Conservation (phyloP, 495 filamentous ascomycete genomes). For the Hyaloscypha finlandica region DNA sequence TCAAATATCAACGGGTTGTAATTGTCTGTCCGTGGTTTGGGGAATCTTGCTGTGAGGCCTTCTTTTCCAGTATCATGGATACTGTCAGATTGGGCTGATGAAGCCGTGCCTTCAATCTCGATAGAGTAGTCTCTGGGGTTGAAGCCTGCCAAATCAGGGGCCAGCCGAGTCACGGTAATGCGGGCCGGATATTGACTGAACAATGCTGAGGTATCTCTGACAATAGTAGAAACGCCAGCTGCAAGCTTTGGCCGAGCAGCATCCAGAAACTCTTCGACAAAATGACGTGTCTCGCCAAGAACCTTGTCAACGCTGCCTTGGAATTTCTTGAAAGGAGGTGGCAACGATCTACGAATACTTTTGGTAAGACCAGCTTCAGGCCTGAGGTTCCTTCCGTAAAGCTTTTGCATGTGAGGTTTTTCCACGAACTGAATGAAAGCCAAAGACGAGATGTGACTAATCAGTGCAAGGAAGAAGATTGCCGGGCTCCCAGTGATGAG, state of each 20-base stretch:
- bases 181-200: conserved; percentile 91
- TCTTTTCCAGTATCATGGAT: conserved; percentile 40
- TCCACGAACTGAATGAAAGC: conserved; percentile 93
- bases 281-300: conserved; percentile 78
- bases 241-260: conserved; percentile 85
- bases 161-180: conserved; percentile 79
- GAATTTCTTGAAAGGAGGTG: conserved; percentile 69
- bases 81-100: conserved; percentile 46
- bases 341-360: conserved; percentile 85
- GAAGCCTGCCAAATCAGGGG: conserved; percentile 80
- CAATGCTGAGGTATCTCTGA: conserved; percentile 82
- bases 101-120: conserved; percentile 66
- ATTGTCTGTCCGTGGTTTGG: conserved; percentile 48
- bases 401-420: conserved; percentile 97
- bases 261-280: conserved; percentile 89
- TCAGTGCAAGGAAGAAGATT: conserved; percentile 79
- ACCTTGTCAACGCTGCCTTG: conserved; percentile 86
- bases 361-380: conserved; percentile 87
- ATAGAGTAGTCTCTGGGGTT: conserved; percentile 82
- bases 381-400: conserved; percentile 84
- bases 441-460: conserved; percentile 82
- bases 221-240: conserved; percentile 81
- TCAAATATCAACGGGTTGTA: conserved; percentile 77
- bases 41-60: conserved; percentile 36
- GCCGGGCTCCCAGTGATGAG: conserved; percentile 85